Evolutionary conservation across 1,284 basidiomycete genomes (phyloP), one percentile per base, ranked within the genome.

Genomic region (Neonothopanus nambi): DNA sequence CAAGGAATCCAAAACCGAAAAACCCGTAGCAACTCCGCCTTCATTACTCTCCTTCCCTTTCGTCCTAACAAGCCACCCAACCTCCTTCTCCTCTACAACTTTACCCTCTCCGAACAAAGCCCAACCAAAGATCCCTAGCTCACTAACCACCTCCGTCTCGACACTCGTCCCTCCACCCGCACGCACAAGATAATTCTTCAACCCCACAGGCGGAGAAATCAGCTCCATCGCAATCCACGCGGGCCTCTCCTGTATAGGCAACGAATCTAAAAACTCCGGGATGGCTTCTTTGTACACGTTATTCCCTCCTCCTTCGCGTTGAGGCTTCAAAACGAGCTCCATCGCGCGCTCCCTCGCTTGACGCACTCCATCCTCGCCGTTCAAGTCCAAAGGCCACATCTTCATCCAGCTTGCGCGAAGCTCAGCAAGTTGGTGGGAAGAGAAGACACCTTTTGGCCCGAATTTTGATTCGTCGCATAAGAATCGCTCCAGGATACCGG

Each of bases 181-280:
- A 36, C 89, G 82, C 12, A 97, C 78, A 33, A 98, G 78, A 64
- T 88, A 87, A 58, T 89, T 91, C 12, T 82, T 78, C 17, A 85
- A 60, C 1, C 80, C 78, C 35, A 73, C 65, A 0, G 95, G 95
- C 1, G 93, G 87, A 33, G 79, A 72, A 59, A 98, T 98, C 57
- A 98, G 73, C 59, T 89, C 85, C 95, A 98, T 98, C 21, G 95
- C 86, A 56, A 98, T 94, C 87, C 95, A 99, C 1, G 89, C 94
- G 58, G 81, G 76, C 7, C 84, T 77, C 64, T 89, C 84, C 41
- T 74, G 70, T 0, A 58, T 62, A 0, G 78, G 73, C 2, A 97
- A 75, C 1, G 67, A 63, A 5, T 85, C 80, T 2, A 98, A 75
- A 69, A 94, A 94, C 0, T 75, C 61, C 0, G 90, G 91, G 51